Base-by-base conservation (phyloP, 2,329 filamentous ascomycete genomes). In the Neofusicoccum umdonicola region DNA sequence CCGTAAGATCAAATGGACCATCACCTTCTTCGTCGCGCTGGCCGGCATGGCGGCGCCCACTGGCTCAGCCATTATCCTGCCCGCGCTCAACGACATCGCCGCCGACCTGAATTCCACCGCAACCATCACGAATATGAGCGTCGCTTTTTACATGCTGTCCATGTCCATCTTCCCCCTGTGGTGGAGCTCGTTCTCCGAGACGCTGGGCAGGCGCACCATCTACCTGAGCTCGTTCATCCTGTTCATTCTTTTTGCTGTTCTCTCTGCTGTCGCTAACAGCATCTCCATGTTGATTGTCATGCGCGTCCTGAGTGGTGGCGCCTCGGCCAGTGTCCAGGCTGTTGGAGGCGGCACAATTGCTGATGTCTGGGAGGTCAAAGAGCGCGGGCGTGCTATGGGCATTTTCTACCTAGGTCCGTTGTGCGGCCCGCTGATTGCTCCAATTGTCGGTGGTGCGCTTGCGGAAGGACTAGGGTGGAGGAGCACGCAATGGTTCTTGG, bases 31-130 rank as follows among this genome's bases (percentile, higher is more conserved):
- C 54, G 86, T 97, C 51, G 90, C 92, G 1, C 73, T 93, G 15
- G 92, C 92, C 2, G 92, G 87, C 1, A 87, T 89, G 13, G 90
- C 87, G 0, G 92, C 90, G 0, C 93, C 93, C 0, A 87, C 97
- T 80, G 93, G 93, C 0, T 93, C 90, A 34, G 86, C 90, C 1
- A 93, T 97, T 63, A 88, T 97, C 65, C 89, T 94, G 70, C 92
- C 77, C 6, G 74, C 73, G 2, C 67, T 79, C 22, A 71, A 71
- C 19, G 74, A 77, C 11, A 76, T 79, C 12, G 68, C 71, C 3
- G 65, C 66, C 11, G 71, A 71, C 1, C 75, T 78, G 39, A 47
- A 71, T n/a, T 69, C 76, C 6, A 71, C 70, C 0, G 58, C 71
- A 12, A 73, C 74, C 0, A 68, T 78, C 3, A 71, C 77, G n/a